Percentiles rank a stretch among this genome's conserved stretches.
Evolutionary conservation across 2,329 filamentous ascomycete genomes (phyloP).

Genomic region (Lasiodiplodia sp.): DNA sequence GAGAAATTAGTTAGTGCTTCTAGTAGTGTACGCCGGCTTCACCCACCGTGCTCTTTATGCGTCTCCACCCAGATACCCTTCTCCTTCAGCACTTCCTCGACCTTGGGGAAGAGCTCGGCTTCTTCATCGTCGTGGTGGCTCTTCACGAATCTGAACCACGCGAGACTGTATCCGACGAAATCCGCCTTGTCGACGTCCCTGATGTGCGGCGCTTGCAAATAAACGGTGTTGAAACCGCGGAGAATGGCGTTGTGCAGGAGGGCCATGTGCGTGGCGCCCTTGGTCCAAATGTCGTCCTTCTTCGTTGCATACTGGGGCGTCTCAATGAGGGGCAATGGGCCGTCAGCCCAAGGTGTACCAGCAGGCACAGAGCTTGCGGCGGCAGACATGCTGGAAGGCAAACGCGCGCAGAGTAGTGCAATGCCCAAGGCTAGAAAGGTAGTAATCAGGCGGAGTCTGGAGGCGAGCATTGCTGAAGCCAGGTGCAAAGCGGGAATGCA

Average conservation of each 20-base stretch:
- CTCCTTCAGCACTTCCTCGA: slow-evolving; percentile 40
- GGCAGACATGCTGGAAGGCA: slow-evolving; percentile 22
- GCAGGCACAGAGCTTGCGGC: slow-evolving; percentile 5
- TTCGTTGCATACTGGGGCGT: slow-evolving; percentile 44
- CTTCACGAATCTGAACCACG: slow-evolving; percentile 46
- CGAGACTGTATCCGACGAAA: slow-evolving; percentile 45
- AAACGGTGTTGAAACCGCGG: slow-evolving; percentile 51
- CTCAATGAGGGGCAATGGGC: slow-evolving; percentile 38
- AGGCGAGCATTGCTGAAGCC: slow-evolving; percentile 16
- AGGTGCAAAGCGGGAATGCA: neutral
- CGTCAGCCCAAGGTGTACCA: slow-evolving; percentile 41
- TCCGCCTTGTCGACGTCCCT: slow-evolving; percentile 41
- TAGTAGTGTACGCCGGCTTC: neutral
- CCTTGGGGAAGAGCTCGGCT: slow-evolving; percentile 43
- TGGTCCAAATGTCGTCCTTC: slow-evolving; percentile 44
- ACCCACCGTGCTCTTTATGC: slow-evolving; percentile 44
- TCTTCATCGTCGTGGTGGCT: slow-evolving; percentile 49
- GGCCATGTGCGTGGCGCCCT: slow-evolving; percentile 47
- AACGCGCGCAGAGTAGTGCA: slow-evolving; percentile 15
- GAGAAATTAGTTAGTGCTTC: slow-evolving; percentile 4
- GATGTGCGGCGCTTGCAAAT: slow-evolving; percentile 46
- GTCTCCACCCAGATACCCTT: slow-evolving; percentile 42
- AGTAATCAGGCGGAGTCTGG: neutral
- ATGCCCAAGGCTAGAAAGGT: slow-evolving; percentile 11
- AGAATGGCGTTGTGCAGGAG: slow-evolving; percentile 51